Evolutionary conservation across 345 rosid species (phyloP).

Genomic region (Microthlaspi erraticum): DNA sequence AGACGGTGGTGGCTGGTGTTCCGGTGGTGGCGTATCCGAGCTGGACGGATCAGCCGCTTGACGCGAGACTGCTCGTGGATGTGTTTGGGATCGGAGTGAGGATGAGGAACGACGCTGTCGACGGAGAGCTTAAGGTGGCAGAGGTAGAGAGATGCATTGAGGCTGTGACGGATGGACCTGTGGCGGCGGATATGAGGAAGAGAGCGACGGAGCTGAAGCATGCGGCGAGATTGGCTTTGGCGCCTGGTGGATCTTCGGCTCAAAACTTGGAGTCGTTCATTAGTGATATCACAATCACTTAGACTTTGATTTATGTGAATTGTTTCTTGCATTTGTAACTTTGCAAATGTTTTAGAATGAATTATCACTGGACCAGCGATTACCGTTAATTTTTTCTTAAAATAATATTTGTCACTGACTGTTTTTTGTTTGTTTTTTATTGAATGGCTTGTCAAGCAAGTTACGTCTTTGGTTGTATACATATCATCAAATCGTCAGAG

Average conservation of each 20-base stretch:
- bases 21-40: constrained; percentile 58
- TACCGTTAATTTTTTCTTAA: too few species aligned
- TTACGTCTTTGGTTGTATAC: too few species aligned
- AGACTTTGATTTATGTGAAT: too few species aligned
- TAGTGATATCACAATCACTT: constrained; percentile 35
- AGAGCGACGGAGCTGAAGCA: constrained; percentile 49
- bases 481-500: too few species aligned
- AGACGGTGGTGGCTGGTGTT: constrained; percentile 54
- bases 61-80: constrained; percentile 54
- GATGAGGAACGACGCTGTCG: constrained; percentile 44
- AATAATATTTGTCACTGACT: too few species aligned
- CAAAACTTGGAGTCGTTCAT: constrained; percentile 48
- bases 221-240: constrained; percentile 47
- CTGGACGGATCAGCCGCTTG: constrained; percentile 55
- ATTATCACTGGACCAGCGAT: too few species aligned
- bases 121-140: constrained; percentile 36
- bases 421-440: too few species aligned
- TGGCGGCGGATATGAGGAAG: constrained; percentile 47
- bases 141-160: constrained; percentile 57
- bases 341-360: too few species aligned
- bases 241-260: constrained; percentile 53
- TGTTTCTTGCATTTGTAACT: too few species aligned
- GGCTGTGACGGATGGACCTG: constrained; percentile 45
- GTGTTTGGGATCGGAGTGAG: constrained; percentile 54
- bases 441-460: too few species aligned